Percentiles rank a stretch among this genome's conserved stretches.
phyloP scores from a whole-genome alignment of 345 rosid species.

The Pistacia integerrima region DNA sequence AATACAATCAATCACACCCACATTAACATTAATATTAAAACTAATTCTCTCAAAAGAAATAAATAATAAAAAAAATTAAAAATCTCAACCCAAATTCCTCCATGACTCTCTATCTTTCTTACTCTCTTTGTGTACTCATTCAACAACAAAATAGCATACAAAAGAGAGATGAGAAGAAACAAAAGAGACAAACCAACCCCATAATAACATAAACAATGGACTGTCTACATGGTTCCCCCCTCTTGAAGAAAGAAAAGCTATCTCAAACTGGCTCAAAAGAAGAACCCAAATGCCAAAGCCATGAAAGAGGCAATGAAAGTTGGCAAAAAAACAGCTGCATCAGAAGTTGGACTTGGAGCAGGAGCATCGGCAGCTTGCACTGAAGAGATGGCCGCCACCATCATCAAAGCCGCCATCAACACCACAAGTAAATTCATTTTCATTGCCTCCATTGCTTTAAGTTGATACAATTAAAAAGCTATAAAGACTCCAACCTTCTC shows the following conservation, averaged over 20 bases:
- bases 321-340: conserved; percentile 39
- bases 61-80: background rate
- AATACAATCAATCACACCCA: conserved; percentile 16
- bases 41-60: background rate
- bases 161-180: no score
- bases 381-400: conserved; percentile 26
- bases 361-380: conserved; percentile 45
- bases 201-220: background rate
- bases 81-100: background rate
- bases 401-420: conserved; percentile 29
- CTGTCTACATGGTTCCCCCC: background rate
- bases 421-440: conserved; percentile 33
- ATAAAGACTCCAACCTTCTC: background rate
- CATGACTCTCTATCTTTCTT: no score
- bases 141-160: no score
- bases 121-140: no score
- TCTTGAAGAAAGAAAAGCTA: background rate
- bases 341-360: conserved; percentile 45
- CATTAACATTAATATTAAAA: conserved; percentile 3
- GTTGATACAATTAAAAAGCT: no score
- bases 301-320: conserved; percentile 34
- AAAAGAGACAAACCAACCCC: background rate
- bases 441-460: conserved; percentile 33
- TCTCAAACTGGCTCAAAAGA: conserved; percentile 16
- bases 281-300: conserved; percentile 43